Percentiles rank a stretch among this genome's conserved stretches.
These are phyloP conservation scores for Aureobasidium sp. DNA, from an alignment of 2,329 filamentous ascomycete species.

Conservation along the genomic window DNA sequence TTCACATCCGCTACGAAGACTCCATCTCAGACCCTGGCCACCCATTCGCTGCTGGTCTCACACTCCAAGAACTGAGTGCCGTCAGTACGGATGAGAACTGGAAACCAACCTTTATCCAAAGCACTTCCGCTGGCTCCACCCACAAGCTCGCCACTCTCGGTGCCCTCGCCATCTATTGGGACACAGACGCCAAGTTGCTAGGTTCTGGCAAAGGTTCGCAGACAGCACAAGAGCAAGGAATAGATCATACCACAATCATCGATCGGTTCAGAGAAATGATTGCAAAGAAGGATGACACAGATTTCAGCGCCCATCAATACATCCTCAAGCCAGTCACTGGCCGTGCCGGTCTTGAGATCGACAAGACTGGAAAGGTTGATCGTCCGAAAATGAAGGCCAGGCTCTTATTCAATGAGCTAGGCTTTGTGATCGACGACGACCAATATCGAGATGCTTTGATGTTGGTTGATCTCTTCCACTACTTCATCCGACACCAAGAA, in stretches of 20 bases:
- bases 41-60: constrained; percentile 87
- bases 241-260: constrained; percentile 71
- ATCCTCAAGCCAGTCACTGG: constrained; percentile 94
- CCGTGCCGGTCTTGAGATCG: constrained; percentile 86
- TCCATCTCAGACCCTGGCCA: constrained; percentile 91
- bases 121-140: constrained; percentile 64
- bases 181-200: constrained; percentile 81
- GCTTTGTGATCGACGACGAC: constrained; percentile 92
- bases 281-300: constrained; percentile 57
- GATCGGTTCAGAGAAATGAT: constrained; percentile 73
- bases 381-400: constrained; percentile 83
- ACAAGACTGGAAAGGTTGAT: constrained; percentile 78
- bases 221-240: constrained; percentile 51
- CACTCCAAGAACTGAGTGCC: constrained; percentile 91
- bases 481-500: constrained; percentile 95
- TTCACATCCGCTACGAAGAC: constrained; percentile 97
- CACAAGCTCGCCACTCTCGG: constrained; percentile 91
- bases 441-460: constrained; percentile 96
- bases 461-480: constrained; percentile 98
- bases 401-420: constrained; percentile 92
- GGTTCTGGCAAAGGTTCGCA: constrained; percentile 71
- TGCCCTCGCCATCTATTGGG: constrained; percentile 93
- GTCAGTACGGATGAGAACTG: constrained; percentile 92
- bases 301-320: constrained; percentile 66
- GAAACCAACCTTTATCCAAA: constrained; percentile 93